Base-by-base conservation (phyloP, 495 filamentous ascomycete species). In the Penicillium verhagenii region DNA sequence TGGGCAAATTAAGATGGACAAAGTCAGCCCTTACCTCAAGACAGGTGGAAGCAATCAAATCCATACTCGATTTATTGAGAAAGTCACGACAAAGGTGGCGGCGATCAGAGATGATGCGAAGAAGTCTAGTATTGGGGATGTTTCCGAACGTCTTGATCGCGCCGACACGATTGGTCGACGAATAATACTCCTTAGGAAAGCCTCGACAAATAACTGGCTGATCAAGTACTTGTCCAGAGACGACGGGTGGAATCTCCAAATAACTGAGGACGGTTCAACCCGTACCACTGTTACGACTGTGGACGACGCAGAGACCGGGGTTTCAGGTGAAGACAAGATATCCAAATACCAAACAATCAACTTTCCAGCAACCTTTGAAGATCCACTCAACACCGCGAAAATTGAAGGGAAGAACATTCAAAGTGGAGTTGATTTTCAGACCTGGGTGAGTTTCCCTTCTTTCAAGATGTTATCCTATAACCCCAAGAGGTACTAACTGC, bases 361-460 rank as follows among this genome's bases (percentile, higher is more conserved):
- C 19, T 40, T 40, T 40, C 38, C 38, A 40, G 38, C 38, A 40
- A 40, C 38, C 38, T 40, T 40, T 40, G 38, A 6, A 6, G 38
- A 40, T 40, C 16, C 38, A 40, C 38, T 20, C 38, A 40, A 40
- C 38, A 40, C 38, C 10, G 10, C 2, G 16, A 40, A 40, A 6
- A 40, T 40, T 40, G 3, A 20, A 40, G 21, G 21, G 40, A 44
- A 44, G 40, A 44, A 44, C 21, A 24, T 44, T 25, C 0, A 44
- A 11, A 44, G 40, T 44, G 40, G 40, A 44, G 40, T 44, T 25
- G 21, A 44, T 25, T 44, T 44, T 44, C 5, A 44, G 40, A 44
- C 40, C 19, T 44, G 40, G 40, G 40, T 44, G 40, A 44, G 40
- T 44, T 25, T 44, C 40, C 20, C 40, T 44, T 44, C 40, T 44